Base-by-base conservation (phyloP, 2,329 filamentous ascomycete genomes). In the Grosmannia clavigera region DNA sequence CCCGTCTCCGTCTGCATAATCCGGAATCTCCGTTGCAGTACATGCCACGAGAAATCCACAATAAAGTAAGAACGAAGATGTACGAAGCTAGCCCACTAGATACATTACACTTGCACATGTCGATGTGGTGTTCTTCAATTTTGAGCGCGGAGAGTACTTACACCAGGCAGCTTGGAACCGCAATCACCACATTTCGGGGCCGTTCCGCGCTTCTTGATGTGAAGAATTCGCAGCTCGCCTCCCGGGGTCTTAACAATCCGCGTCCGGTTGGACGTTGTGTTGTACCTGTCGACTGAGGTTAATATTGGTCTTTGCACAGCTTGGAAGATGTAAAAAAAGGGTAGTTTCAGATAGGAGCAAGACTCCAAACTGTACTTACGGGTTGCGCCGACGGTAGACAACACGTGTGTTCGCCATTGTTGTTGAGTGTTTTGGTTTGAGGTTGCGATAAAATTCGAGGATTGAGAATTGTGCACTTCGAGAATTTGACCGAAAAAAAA, bases 131-230 rank as follows among this genome's bases (percentile, higher is more conserved):
- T 3, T 46, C 43, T 46, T n/a, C 5, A 2, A 6, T 46, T 7
- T 19, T 7, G 43, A 19, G 43, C 3, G 55, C 5, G 38, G 3
- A 9, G 10, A 29, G 50, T 66, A 95, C 91, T 88, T 90, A 99
- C 92, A 78, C 94, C 94, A 75, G 90, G 85, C 73, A 99, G 88
- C 83, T 97, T 97, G 81, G 85, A 85, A 74, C 94, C 94, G 75
- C 95, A 99, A 84, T 99, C 94, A 84, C 95, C 90, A 77, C 94
- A 99, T 85, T 99, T 99, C 75, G 94, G 94, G 67, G 92, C 88
- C 76, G 91, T 95, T 71, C 92, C 94, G 77, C 87, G 89, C 90
- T 99, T 99, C 89, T 97, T 97, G 83, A 96, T 92, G 87, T 99
- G 92, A 71, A 97, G 88, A 75, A 96, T 87, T 77, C 94, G 87